Percentiles rank a stretch among this genome's conserved stretches.
These are phyloP conservation scores for Starmerella scarabaei DNA, from an alignment of 805 yeast species.

Conservation along the genomic window DNA sequence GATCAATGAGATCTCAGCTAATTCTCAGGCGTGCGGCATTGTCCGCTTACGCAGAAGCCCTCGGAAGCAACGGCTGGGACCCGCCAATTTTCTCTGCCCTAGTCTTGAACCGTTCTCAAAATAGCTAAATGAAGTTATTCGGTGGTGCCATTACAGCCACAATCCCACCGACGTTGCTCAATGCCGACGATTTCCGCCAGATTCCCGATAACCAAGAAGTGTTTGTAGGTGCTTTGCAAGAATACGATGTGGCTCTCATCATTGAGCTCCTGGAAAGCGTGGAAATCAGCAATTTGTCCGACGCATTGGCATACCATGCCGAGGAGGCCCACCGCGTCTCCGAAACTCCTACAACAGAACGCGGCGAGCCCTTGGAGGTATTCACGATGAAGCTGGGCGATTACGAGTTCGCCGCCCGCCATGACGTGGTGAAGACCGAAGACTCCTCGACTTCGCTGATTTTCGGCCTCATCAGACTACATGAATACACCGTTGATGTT, in stretches of 20 bases:
- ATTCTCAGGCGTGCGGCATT: no score
- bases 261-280: constrained; percentile 33
- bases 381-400: constrained; percentile 5
- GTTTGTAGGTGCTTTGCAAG: constrained; percentile 38
- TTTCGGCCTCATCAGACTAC: constrained; percentile 19
- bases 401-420: constrained; percentile 14
- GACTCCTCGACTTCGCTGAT: constrained; percentile 6
- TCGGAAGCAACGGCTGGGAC: no score
- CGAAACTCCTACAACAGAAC: constrained; percentile 3
- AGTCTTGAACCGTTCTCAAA: no score
- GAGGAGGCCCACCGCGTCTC: constrained; percentile 21
- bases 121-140: constrained; percentile 33
- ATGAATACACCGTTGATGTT: constrained; percentile 19
- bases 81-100: no score
- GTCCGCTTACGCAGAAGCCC: no score
- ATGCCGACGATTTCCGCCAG: constrained; percentile 67
- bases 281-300: constrained; percentile 12
- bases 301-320: constrained; percentile 18
- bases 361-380: constrained; percentile 9
- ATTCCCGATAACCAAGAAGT: constrained; percentile 94
- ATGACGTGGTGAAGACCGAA: constrained; percentile 12
- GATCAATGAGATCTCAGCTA: no score
- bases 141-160: constrained; percentile 68
- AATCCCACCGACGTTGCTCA: constrained; percentile 50
- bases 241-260: constrained; percentile 27